Evolutionary conservation across 2,329 filamentous ascomycete species (phyloP).

Genomic region (Cyanodermella asteris): DNA sequence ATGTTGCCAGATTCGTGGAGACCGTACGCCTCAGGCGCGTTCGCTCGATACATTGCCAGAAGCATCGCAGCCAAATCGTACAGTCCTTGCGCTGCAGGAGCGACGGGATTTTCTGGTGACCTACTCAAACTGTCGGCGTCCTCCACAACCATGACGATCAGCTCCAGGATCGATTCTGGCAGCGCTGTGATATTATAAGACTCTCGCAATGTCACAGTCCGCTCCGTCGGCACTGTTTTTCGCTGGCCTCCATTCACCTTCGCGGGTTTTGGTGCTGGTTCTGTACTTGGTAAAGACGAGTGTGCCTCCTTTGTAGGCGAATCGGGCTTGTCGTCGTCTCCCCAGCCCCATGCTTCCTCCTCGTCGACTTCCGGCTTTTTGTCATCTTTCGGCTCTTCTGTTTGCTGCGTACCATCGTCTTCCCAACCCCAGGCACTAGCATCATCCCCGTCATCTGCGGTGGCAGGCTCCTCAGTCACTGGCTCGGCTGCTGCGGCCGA

Average conservation of each 20-base stretch:
- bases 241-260: constrained; percentile 7
- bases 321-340: constrained; percentile 32
- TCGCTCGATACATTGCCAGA: constrained; percentile 28
- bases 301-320: constrained; percentile 1
- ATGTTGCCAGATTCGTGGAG: constrained; percentile 31
- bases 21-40: constrained; percentile 23
- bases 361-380: constrained; percentile 13
- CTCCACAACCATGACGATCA: constrained; percentile 19
- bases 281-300: constrained; percentile 5
- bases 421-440: constrained; percentile 30
- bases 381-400: constrained; percentile 8
- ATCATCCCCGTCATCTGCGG: constrained; percentile 17
- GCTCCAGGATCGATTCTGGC: constrained; percentile 46
- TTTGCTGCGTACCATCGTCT: constrained; percentile 18
- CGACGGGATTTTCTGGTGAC: constrained; percentile 15
- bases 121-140: constrained; percentile 19
- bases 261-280: constrained; percentile 9
- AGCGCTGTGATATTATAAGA: constrained; percentile 76
- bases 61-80: constrained; percentile 24
- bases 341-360: constrained; percentile 67
- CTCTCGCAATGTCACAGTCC: constrained; percentile 61
- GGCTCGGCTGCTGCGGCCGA: constrained; percentile 7
- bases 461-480: constrained; percentile 5
- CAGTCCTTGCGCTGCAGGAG: constrained; percentile 21
- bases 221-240: constrained; percentile 12